Evolutionary conservation across 2,329 filamentous ascomycete species (phyloP), one percentile per base, ranked within the genome.

Genomic region (Fusarium setosum): DNA sequence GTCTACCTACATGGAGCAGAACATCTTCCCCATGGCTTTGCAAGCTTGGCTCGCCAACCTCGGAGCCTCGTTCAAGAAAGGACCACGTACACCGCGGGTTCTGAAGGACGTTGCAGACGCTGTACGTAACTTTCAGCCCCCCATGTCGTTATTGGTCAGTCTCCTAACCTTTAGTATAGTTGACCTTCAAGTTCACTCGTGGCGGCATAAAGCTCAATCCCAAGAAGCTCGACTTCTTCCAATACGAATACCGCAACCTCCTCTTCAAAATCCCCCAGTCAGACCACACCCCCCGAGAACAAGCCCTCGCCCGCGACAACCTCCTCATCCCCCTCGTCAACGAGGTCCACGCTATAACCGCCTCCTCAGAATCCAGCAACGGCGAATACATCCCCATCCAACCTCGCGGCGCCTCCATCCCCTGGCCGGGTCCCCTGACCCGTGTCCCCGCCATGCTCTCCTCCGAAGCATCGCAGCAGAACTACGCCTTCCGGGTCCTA

Each of bases 141-240:
- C 12, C n/a, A 23, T n/a, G 4, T 2, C 9, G 5, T 26, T 17
- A 6, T 3, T 4, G 5, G 3, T 2, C 11, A 13, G 11, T 9
- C 7, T 60, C 42, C 73, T 79, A 53, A 81, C 49, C 32, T 40
- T 23, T 13, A 21, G 5, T 40, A 15, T 60, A 93, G 86, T 95
- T 97, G 74, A 88, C 90, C 42, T 84, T 97, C 67, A 94, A 93
- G 73, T 96, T 97, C 79, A 98, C 94, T 4, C 92, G 91, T 70
- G 95, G 95, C 10, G 94, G 97, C 75, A 93, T 94, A 7, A 90
- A 91, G 13, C 92, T 97, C 17, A 89, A 91, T 18, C 86, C 90
- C 49, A 88, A 89, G 47, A 99, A 98, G 74, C 84, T 98, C 15
- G 86, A 88, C 70, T 93, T 90, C 75, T 85, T 98, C 47, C 93